Evolutionary conservation across 805 yeast species (phyloP), one percentile per base, ranked within the genome.

Genomic region (Myxozyma lipomycoides): DNA sequence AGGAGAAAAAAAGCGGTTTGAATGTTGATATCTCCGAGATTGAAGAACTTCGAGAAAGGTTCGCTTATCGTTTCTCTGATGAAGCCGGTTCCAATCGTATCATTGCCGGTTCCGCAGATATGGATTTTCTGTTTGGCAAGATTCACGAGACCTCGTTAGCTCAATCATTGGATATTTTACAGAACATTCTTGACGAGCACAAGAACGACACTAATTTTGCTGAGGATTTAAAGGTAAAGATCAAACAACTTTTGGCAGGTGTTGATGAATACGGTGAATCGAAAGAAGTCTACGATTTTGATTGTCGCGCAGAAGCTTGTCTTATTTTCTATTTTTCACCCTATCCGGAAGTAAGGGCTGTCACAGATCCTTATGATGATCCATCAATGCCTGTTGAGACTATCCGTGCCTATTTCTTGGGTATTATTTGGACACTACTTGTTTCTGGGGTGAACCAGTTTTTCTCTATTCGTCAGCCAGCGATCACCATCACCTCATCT

Each of bases 391-490:
- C 74, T 2, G 70, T 67, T 40, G 82, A 80, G 50, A 78, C 82
- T 3, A 60, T 77, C 47, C 70, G 85, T 43, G 78, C 75, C 4
- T 80, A 79, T 64, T 66, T 73, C 2, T 66, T 81, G 21, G 81
- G 81, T 0, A 47, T 77, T 2, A 59, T 78, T 36, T 74, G 81
- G 75, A 73, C 79, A 2, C 66, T 81, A 9, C 64, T 81, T 40
- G 83, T 84, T 40, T 73, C 81, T 43, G 82, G 75, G 45, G 70
- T 80, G 63, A 82, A 83, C 63, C 69, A 78, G 51, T 73, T 82
- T 57, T 82, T 83, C 60, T 73, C 78, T 24, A 66, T 80, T 60
- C 82, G 82, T 63, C 65, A 73, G 43, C 87, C 87, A 2, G 63
- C 77, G 0, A 71, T 81, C 51, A 62, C 70, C 49, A 82, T 83